A percentile compares a stretch with the other conserved stretches of the same genome.
phyloP scores from a whole-genome alignment of 441 rosid species.

The Mallotus japonicus region DNA sequence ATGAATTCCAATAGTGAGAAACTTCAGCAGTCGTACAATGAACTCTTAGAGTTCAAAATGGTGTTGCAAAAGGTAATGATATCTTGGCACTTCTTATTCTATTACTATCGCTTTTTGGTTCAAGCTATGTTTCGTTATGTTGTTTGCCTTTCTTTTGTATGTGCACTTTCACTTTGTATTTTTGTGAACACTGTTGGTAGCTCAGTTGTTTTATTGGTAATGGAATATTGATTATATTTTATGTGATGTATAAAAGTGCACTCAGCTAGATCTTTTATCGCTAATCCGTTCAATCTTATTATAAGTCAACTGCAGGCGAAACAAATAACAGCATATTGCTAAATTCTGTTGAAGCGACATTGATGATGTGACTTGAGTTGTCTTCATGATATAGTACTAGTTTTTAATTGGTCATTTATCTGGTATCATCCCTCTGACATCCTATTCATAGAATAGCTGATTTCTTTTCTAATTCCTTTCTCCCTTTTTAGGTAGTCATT shows the following conservation, averaged over 20 bases:
- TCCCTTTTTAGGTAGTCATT: not conserved
- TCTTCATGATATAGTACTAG: not conserved
- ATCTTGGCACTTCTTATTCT: constrained; percentile 19
- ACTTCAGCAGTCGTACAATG: constrained; percentile 84
- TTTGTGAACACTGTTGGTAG: not conserved
- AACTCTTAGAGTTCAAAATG: constrained; percentile 93
- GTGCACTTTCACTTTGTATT: not conserved
- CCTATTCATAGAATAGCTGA: not conserved
- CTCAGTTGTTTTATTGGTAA: not conserved
- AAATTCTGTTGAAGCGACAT: not conserved
- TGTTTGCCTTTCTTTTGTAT: not conserved
- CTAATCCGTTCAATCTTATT: not conserved
- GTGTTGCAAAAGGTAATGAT: constrained; percentile 80
- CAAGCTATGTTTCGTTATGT: constrained; percentile 2
- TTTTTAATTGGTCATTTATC: not conserved
- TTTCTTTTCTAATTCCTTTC: not conserved
- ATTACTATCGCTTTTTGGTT: not conserved
- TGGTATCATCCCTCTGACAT: not conserved
- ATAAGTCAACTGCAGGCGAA: not conserved
- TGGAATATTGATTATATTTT: not conserved
- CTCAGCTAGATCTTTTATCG: constrained; percentile 3
- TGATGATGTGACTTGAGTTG: not conserved
- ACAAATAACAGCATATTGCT: not conserved
- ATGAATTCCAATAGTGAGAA: constrained; percentile 93
- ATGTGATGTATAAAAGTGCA: not conserved